Evolutionary conservation across 352 stramenopile species (phyloP), one percentile per base, ranked within the genome.

Genomic region (Phytophthora pinifolia): DNA sequence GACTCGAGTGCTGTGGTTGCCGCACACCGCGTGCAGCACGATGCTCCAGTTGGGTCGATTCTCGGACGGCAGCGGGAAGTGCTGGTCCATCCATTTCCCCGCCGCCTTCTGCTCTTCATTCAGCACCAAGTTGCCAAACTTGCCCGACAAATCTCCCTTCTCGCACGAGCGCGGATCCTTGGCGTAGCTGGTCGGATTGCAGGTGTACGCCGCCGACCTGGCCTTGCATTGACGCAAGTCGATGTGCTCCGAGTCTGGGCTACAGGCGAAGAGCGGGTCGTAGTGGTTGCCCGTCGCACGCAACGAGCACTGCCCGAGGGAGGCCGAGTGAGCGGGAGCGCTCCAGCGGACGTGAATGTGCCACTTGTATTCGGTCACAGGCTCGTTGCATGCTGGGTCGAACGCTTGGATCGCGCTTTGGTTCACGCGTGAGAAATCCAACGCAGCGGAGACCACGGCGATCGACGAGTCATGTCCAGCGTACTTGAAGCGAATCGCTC

Each of bases 131-230:
- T 41, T 46, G 22, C 72, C 67, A 12, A 81, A 49, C 46, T 86
- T 86, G 27, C 73, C 70, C 0, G 75, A 79, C 27, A 86, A 43
- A 15, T 86, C 75, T 20, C 70, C 76, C 25, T 80, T 73, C 49
- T 86, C 76, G 42, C 76, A 83, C 15, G 39, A 41, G 3, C 31
- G 30, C n/a, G 69, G 59, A 30, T 82, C 50, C 1, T 33, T 45
- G 2, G 46, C 46, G 44, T 84, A 84, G 13, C 30, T 71, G 13
- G 27, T 46, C 0, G 70, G 70, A 12, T 41, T 77, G 54, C 76
- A 86, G 2, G 46, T 46, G 45, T 86, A 86, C 17, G 41, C 41
- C 9, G 59, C 35, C 14, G 50, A 56, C 29, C 67, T n/a, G n/a
- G n/a, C n/a, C n/a, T n/a, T n/a, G n/a, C n/a, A n/a, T n/a, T n/a